Conservation (phyloP, 257 asterid genomes). For the Capsicum rhomboideum region DNA sequence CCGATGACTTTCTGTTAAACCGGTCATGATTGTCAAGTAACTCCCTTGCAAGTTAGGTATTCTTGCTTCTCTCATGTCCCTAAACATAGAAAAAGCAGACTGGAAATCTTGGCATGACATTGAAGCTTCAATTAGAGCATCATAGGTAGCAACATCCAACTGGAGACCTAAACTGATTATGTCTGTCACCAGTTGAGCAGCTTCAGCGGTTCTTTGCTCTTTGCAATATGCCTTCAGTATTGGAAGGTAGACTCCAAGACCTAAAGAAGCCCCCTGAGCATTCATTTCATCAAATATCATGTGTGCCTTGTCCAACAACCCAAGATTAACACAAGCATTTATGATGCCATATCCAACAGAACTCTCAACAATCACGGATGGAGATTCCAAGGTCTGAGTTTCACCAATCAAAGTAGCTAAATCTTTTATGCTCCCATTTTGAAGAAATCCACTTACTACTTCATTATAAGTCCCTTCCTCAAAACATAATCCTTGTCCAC, state of each 20-base stretch:
- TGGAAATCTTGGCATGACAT: slow-evolving; percentile 93
- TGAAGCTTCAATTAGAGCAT: slow-evolving; percentile 72
- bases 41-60: slow-evolving; percentile 53
- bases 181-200: slow-evolving; percentile 76
- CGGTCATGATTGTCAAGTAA: slow-evolving; percentile 91
- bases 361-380: slow-evolving; percentile 38
- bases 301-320: slow-evolving; percentile 69
- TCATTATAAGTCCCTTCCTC: slow-evolving; percentile 48
- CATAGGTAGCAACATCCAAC: slow-evolving; percentile 54
- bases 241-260: slow-evolving; percentile 74
- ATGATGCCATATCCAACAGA: slow-evolving; percentile 72
- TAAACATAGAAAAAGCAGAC: slow-evolving; percentile 81
- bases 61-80: slow-evolving; percentile 92
- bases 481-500: slow-evolving; percentile 21
- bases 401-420: slow-evolving; percentile 58
- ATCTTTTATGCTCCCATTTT: slow-evolving; percentile 43
- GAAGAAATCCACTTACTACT: slow-evolving; percentile 49
- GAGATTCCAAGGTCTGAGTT: slow-evolving; percentile 66
- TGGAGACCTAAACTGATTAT: slow-evolving; percentile 50
- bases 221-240: slow-evolving; percentile 69
- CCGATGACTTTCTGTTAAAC: slow-evolving; percentile 84
- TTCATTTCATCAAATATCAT: slow-evolving; percentile 76
- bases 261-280: slow-evolving; percentile 53
- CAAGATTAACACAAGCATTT: slow-evolving; percentile 54
- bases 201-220: slow-evolving; percentile 81